Percentiles rank a stretch among this genome's conserved stretches.
Conservation (phyloP, 176 grass and related monocot genomes). For the Alloteropsis semialata region DNA sequence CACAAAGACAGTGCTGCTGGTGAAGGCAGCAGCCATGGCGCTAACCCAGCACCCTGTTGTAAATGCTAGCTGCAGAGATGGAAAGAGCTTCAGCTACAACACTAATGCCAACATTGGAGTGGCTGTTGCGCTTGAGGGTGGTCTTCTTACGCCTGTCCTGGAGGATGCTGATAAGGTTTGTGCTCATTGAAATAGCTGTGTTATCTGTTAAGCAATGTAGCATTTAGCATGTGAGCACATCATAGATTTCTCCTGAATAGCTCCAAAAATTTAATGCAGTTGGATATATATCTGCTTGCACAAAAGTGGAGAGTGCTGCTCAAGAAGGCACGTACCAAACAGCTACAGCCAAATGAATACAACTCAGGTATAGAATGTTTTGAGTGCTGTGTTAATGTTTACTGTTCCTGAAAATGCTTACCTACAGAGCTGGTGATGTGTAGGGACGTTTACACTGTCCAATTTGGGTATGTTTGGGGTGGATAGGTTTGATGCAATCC, state of each 20-base stretch:
- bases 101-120: slow-evolving; percentile 68
- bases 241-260: neutral
- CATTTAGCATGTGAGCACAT: neutral
- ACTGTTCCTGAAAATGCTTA: slow-evolving; percentile 25
- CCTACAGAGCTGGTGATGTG: slow-evolving; percentile 12
- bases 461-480: slow-evolving; percentile 99
- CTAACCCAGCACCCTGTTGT: slow-evolving; percentile 78
- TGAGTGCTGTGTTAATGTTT: neutral
- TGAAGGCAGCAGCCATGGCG: slow-evolving; percentile 76
- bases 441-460: slow-evolving; percentile 89
- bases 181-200: neutral
- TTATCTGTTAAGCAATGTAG: neutral
- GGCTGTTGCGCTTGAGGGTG: slow-evolving; percentile 86
- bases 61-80: slow-evolving; percentile 89
- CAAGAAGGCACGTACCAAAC: slow-evolving; percentile 76
- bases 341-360: slow-evolving; percentile 85
- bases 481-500: slow-evolving; percentile 91
- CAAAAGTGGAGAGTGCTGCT: slow-evolving; percentile 86
- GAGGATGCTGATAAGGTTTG: slow-evolving; percentile 81
- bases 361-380: slow-evolving; percentile 55
- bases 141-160: slow-evolving; percentile 81
- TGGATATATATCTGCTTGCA: slow-evolving; percentile 88
- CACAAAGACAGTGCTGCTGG: slow-evolving; percentile 85
- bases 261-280: slow-evolving; percentile 36
- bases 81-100: slow-evolving; percentile 88